Conservation (phyloP, 139 green algal species). For the Microglena sp. region DNA sequence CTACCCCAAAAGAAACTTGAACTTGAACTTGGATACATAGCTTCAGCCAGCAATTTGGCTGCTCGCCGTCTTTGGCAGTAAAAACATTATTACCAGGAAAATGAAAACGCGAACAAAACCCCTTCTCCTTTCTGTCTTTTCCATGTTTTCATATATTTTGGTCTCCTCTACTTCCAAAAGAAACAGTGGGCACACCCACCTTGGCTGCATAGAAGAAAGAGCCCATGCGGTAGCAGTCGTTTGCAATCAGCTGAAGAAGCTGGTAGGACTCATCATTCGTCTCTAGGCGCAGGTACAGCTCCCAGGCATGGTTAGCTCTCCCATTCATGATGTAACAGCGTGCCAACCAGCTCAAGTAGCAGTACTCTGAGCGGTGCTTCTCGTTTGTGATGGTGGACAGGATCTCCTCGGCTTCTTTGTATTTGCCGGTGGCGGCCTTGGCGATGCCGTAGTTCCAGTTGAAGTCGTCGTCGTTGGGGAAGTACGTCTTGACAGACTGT, state of each 20-base stretch:
- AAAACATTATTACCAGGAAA: too few species aligned
- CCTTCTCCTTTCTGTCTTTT: too few species aligned
- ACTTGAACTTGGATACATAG: too few species aligned
- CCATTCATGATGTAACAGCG: constrained; percentile 71
- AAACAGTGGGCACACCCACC: too few species aligned
- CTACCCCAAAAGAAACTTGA: too few species aligned
- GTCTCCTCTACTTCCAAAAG: too few species aligned
- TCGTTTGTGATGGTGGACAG: constrained; percentile 52
- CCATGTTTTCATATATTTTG: too few species aligned
- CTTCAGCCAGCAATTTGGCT: too few species aligned
- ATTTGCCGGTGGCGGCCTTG: constrained; percentile 49
- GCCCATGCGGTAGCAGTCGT: constrained; percentile 76
- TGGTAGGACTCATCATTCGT: constrained; percentile 46
- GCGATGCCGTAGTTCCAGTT: constrained; percentile 81
- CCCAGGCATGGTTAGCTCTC: constrained; percentile 53
- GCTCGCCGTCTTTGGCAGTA: too few species aligned
- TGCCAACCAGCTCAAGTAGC: constrained; percentile 52
- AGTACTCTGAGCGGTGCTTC: constrained; percentile 47
- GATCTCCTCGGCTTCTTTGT: constrained; percentile 61
- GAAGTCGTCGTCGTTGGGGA: constrained; percentile 63
- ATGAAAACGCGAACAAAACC: too few species aligned
- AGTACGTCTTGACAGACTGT: constrained; percentile 43
- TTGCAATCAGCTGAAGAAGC: constrained; percentile 65
- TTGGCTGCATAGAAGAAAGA: constrained; percentile 62
- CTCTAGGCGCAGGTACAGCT: constrained; percentile 64